Evolutionary conservation across 352 stramenopile genomes (phyloP), one percentile per base, ranked within the genome.

Genomic region (Phytopythium oedochilum): DNA sequence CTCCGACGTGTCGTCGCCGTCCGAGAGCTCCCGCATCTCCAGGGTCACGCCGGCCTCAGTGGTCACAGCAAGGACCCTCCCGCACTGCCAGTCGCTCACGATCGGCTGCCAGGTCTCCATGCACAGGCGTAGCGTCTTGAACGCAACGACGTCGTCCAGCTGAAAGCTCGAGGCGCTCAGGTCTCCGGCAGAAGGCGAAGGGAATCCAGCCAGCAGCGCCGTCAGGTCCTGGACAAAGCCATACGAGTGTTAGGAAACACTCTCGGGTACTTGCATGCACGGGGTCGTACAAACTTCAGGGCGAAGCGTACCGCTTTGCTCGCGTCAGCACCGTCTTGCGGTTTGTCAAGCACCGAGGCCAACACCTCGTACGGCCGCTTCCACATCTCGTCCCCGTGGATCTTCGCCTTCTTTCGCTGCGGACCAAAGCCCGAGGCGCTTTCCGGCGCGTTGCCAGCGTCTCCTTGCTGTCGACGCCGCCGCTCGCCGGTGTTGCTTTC

Each of bases 311-410:
- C 29, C n/a, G 8, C 29, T 52, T 22, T 52, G 28, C 18, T 28
- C 28, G 26, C 2, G 18, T 10, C 25, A 17, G 11, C 18, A 4
- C 26, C 42, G 12, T n/a, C 42, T 20, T 22, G 23, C 42, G 55
- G 59, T 39, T 74, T 61, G 43, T 73, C 70, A 14, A 75, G 67
- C 43, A 92, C 84, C 31, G 63, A 78, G 5, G 83, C 76, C 17
- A 92, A 60, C 14, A 92, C 79, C 60, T 90, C 73, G 54, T 92
- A 92, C 48, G 83, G 80, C 5, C 83, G 78, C 59, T 90, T 90
- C 83, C 83, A 92, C 59, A 73, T 73, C 48, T 88, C 78, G 40
- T 77, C 63, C 35, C 71, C 63, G 20, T 79, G 72, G 9, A 58
- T 63, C 55, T 48, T 66, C 10, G n/a, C 36, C 25, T 68, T 62